Conservation (phyloP, 2,329 filamentous ascomycete species). For the Emmonsia crescens region DNA sequence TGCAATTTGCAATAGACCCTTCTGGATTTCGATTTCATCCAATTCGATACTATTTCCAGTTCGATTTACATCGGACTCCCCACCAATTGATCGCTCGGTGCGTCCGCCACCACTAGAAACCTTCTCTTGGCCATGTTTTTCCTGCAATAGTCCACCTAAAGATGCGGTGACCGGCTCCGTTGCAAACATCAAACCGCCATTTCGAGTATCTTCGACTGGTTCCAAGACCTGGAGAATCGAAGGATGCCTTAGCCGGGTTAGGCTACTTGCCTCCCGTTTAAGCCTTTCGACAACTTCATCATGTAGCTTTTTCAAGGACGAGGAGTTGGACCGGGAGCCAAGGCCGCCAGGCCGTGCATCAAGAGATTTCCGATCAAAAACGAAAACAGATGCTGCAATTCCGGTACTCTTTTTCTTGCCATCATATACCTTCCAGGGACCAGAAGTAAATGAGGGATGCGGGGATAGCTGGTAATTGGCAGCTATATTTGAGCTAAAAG, state of each 20-base stretch:
- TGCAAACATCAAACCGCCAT: conserved; percentile 86
- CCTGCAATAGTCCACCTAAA: conserved; percentile 66
- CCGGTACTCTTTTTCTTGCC: conserved; percentile 93
- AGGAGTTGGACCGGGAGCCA: conserved; percentile 49
- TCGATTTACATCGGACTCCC: conserved; percentile 62
- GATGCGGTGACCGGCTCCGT: conserved; percentile 86
- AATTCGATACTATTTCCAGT: conserved; percentile 77
- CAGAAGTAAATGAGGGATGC: conserved; percentile 65
- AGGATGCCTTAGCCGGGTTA: conserved; percentile 81
- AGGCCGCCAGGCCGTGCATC: conserved; percentile 57
- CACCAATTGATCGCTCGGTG: conserved; percentile 67
- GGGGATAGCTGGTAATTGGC: conserved; percentile 79
- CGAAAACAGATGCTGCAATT: conserved; percentile 80
- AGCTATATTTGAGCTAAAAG: conserved; percentile 85
- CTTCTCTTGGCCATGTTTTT: conserved; percentile 81
- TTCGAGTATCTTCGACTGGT: conserved; percentile 87
- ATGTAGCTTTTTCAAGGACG: conserved; percentile 64
- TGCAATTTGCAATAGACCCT: conserved; percentile 82
- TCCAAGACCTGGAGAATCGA: conserved; percentile 87
- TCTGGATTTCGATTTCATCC: conserved; percentile 95
- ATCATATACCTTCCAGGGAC: conserved; percentile 96
- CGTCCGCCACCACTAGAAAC: conserved; percentile 58
- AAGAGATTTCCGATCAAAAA: conserved; percentile 82
- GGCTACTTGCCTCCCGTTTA: conserved; percentile 80
- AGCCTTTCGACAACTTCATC: conserved; percentile 87